Conservation (phyloP, 140 eudicot genomes). For the Oenanthe javanica region DNA sequence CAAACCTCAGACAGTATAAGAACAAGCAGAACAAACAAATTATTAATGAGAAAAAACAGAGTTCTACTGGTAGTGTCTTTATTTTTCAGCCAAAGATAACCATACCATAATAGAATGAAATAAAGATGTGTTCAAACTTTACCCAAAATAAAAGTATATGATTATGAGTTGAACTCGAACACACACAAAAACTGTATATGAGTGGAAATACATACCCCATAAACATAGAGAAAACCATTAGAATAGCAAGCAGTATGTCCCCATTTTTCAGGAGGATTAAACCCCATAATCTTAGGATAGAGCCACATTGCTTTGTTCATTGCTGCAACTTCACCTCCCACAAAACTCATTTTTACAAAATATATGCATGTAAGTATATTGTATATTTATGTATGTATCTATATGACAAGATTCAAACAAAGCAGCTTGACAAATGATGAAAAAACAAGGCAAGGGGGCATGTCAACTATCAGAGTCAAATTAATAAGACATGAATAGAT, state of each 20-base stretch:
- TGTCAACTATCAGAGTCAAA: conserved; percentile 47
- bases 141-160: neutral
- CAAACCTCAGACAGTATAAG: conserved; percentile 4
- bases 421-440: conserved; percentile 17
- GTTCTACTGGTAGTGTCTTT: conserved; percentile 8
- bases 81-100: conserved; percentile 19
- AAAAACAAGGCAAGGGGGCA: conserved; percentile 34
- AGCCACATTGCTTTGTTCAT: conserved; percentile 77
- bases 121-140: conserved; percentile 2
- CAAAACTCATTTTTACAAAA: conserved; percentile 33
- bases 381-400: neutral
- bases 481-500: conserved; percentile 85
- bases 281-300: conserved; percentile 63
- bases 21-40: conserved; percentile 15
- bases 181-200: neutral
- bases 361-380: neutral
- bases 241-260: conserved; percentile 89
- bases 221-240: conserved; percentile 70
- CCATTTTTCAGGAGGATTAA: conserved; percentile 91
- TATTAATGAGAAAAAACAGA: conserved; percentile 15
- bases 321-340: conserved; percentile 33
- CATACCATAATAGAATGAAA: neutral
- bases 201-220: conserved; percentile 48
- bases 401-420: neutral
- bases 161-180: neutral